Base-by-base conservation (phyloP, 2,329 filamentous ascomycete species). In the Pestalotiopsis fici region DNA sequence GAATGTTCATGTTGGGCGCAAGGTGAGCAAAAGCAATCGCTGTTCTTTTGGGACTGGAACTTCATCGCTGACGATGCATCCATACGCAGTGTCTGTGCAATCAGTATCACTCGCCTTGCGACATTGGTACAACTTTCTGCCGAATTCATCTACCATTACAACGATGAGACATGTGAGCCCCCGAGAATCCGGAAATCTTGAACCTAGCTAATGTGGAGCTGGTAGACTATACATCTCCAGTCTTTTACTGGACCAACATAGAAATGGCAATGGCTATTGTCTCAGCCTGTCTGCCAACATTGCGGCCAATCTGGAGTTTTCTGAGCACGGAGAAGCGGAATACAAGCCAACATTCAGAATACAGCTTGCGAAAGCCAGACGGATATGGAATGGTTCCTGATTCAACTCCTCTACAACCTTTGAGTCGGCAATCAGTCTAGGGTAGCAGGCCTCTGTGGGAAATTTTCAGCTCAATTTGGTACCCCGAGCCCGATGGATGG, bases 111-210 rank as follows among this genome's bases (percentile, higher is more conserved):
- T 18, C 71, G 71, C 37, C 65, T 69, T 28, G 37, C 64, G 3
- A 66, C 65, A 13, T 65, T 67, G 6, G 56, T 72, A 4, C 62
- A 72, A 25, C 69, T 75, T 13, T 69, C 69, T 2, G 64, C 69
- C 13, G 65, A 72, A 39, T 71, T 72, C 35, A 59, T 72, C 15
- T 65, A 65, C 6, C 69, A 71, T 39, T 71, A 69, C 18, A 71
- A 72, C 60, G 72, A 75, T 13, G 71, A 73, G 55, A 75, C 73
- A 4, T 75, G 74, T 75, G 70, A n/a, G 73, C n/a, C n/a, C n/a
- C n/a, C n/a, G n/a, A n/a, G n/a, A n/a, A n/a, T n/a, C n/a, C n/a
- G n/a, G n/a, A n/a, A n/a, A n/a, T n/a, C n/a, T n/a, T n/a, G n/a
- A n/a, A n/a, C n/a, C n/a, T n/a, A n/a, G n/a, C n/a, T n/a, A n/a